Conservation (phyloP, 371 early-diverging fungal species). For the Capillidium rhysosporum region DNA sequence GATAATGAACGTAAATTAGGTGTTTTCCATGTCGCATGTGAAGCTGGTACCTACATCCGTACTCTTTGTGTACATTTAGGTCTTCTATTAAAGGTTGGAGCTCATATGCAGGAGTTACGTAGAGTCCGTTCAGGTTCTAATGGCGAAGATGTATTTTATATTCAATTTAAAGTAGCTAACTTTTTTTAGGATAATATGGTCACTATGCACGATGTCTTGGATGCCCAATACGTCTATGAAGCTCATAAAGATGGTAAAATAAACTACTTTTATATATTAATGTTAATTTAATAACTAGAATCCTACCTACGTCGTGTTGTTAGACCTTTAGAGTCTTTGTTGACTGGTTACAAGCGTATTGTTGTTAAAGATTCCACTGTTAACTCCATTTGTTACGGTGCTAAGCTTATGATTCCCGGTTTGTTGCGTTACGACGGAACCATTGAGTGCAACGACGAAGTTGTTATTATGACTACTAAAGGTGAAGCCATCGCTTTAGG, state of each 20-base stretch:
- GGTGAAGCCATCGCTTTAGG: slow-evolving; percentile 99
- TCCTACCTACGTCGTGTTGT: slow-evolving; percentile 87
- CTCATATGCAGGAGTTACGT: slow-evolving; percentile 99
- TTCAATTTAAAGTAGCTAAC: not conserved
- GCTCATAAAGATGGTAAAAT: slow-evolving; percentile 88
- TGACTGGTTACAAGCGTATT: slow-evolving; percentile 90
- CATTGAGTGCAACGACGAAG: slow-evolving; percentile 86
- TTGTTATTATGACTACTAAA: slow-evolving; percentile 98
- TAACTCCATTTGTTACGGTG: slow-evolving; percentile 98
- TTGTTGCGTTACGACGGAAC: slow-evolving; percentile 93
- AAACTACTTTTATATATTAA: not conserved
- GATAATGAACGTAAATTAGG: slow-evolving; percentile 89
- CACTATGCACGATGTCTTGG: slow-evolving; percentile 98
- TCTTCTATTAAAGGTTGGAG: slow-evolving; percentile 87
- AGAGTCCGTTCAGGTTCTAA: slow-evolving; percentile 93
- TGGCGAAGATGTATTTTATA: slow-evolving; percentile 52
- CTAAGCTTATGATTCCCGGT: slow-evolving; percentile 97
- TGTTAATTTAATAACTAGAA: slow-evolving; percentile 15
- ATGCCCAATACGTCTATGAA: slow-evolving; percentile 96
- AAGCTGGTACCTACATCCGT: slow-evolving; percentile 99
- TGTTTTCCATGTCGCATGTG: slow-evolving; percentile 97
- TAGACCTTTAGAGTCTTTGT: slow-evolving; percentile 90
- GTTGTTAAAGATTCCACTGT: slow-evolving; percentile 99
- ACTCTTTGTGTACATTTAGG: slow-evolving; percentile 99
- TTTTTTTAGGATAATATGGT: slow-evolving; percentile 64